Base-by-base conservation (phyloP, 192 early-diverging fungal genomes). In the Pilaira anomala region DNA sequence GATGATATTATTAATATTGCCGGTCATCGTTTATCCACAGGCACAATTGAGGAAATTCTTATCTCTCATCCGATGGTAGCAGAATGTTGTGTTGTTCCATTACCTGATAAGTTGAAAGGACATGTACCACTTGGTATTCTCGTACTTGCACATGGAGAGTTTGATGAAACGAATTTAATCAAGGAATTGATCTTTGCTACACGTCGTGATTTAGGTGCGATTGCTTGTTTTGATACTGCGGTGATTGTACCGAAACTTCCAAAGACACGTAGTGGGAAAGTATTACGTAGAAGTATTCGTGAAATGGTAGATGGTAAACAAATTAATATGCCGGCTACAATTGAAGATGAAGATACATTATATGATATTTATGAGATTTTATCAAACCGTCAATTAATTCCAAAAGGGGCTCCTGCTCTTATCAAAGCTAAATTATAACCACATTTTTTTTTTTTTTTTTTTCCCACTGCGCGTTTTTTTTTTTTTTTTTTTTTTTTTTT, bases 1-100 rank as follows among this genome's bases (percentile, higher is more conserved):
- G 87, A 88, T 63, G 87, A 90, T 57, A 83, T 96, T 40, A 90
- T 96, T 69, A 93, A 96, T 66, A 88, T 91, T 0, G 92, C 93
- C 0, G 68, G 68, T 26, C 93, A 96, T 68, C 86, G 93, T 0
- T 75, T 96, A 4, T 88, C 86, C 7, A 90, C 89, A 19, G 90
- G 90, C 28, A 85, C 83, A 0, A 82, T 91, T 21, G 93, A 96
- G 57, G 83, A 88, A 62, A 83, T 90, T 16, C 73, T 96, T 3
- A 77, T 87, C 13, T 74, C 76, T 12, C 88, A 92, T 71, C 68
- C 63, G 0, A 73, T 68, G 7, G 78, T 89, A 19, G 88, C 80
- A 14, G 90, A 91, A 66, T 85, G 85, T 55, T 85, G 83, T 62
- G 88, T 89, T 8, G 83, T 90, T 0, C 83, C 85, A 14, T 74